Evolutionary conservation across 768 basidiomycete species (phyloP), one percentile per base, ranked within the genome.

Genomic region (Podaxis pistillaris): DNA sequence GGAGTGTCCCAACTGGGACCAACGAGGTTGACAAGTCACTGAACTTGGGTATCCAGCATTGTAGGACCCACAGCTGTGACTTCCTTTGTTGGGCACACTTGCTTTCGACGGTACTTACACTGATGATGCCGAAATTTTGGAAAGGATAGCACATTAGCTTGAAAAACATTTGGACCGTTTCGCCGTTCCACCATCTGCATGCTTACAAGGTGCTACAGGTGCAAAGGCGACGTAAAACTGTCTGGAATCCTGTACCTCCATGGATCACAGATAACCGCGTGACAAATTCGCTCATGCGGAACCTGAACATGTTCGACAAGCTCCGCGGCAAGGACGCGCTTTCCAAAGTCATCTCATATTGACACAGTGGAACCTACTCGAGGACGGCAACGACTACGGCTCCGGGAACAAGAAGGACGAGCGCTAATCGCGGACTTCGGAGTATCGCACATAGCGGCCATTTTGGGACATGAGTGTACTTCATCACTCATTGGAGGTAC

Each of bases 291-390:
- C 28, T 30, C 7, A 30, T 30, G 28, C 6, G 28, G 28, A 7
- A 30, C 28, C 28, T 30, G 28, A 30, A 30, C 1, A 30, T 30
- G 28, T 30, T 30, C 73, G 73, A 73, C 30, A 75, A 79, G 57
- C 74, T 84, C 15, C 83, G 83, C 63, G 83, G 83, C 26, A 72
- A 75, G 19, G 71, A 66, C 38, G 74, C 79, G 4, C 74, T 81
- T 63, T 74, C 75, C 60, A 80, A 82, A 58, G 81, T 84, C 46
- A 73, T 82, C 47, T 73, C 56, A 76, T 74, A 46, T 82, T 83
- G 56, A 84, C 77, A 7, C 83, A 78, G 76, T 83, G 82, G 81
- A 73, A 40, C 15, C 38, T 70, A 9, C 28, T 1, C 28, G 28
- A 30, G 28, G 28, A 1, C 7, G 28, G 28, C 28, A 6, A 30